Conservation (phyloP, 192 early-diverging fungal genomes). For the Linnemannia elongata region DNA sequence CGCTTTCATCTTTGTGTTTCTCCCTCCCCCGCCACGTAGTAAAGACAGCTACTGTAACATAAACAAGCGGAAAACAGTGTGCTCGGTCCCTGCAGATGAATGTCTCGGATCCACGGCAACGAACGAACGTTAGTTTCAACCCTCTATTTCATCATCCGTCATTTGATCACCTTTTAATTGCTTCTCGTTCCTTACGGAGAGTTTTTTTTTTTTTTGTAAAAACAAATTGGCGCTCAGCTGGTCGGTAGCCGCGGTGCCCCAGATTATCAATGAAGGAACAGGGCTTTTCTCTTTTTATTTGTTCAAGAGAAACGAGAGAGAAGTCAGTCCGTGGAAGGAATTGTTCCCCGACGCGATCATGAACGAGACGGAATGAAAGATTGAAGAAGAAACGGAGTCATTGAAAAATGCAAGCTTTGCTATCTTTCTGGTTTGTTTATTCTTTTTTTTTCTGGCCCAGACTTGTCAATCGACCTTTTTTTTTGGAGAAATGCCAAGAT, state of each 20-base stretch:
- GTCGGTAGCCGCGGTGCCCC: not conserved
- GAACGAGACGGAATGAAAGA: not conserved
- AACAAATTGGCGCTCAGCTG: not conserved
- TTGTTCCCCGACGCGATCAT: not conserved
- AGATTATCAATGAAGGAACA: not conserved
- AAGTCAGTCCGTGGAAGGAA: not conserved
- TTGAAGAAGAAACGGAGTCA: too few relatives aligned
- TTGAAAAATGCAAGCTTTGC: not conserved
- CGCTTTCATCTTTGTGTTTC: too few relatives aligned
- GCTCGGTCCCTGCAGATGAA: not conserved
- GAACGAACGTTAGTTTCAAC: not conserved
- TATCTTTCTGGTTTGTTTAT: not conserved
- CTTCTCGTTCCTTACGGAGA: not conserved
- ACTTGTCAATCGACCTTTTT: not conserved
- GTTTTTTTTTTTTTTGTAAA: not conserved
- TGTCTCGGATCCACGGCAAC: conserved; percentile 8
- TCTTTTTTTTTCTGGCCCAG: not conserved
- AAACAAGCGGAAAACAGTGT: not conserved
- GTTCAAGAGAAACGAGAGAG: not conserved
- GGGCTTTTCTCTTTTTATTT: not conserved
- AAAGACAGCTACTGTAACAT: not conserved
- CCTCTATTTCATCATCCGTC: not conserved
- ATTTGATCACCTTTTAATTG: not conserved
- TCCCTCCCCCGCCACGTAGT: not conserved
- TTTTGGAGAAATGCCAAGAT: not conserved